Evolutionary conservation across 495 filamentous ascomycete species (phyloP).

Genomic region (Penicillium waksmanii): DNA sequence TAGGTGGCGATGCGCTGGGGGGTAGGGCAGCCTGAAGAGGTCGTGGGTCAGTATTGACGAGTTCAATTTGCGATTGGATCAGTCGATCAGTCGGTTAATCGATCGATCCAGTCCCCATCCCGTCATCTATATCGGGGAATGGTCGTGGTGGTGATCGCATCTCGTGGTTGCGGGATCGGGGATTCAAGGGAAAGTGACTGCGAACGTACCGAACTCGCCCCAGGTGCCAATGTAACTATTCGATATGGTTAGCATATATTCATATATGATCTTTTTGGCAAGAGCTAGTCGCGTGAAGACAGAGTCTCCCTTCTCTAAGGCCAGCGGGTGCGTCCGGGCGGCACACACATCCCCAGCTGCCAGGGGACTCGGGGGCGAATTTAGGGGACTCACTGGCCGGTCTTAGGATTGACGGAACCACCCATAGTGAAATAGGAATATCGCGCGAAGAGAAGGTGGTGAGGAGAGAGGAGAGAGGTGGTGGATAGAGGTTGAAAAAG

Average conservation of each 20-base stretch:
- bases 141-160: conserved; percentile 3
- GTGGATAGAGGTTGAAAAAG: conserved; percentile 29
- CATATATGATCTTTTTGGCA: background rate
- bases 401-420: conserved; percentile 63
- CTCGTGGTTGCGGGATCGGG: conserved; percentile 17
- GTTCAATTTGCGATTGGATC: background rate
- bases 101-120: background rate
- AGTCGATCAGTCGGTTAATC: too few relatives aligned
- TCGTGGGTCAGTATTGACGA: conserved; percentile 6
- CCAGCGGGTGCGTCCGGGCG: conserved; percentile 33
- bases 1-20: conserved; percentile 69
- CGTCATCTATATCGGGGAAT: background rate
- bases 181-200: conserved; percentile 21
- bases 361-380: conserved; percentile 14
- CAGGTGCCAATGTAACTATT: conserved; percentile 82
- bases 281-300: background rate
- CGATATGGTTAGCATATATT: conserved; percentile 22
- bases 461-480: conserved; percentile 19
- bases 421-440: conserved; percentile 62
- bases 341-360: conserved; percentile 18
- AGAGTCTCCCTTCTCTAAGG: background rate
- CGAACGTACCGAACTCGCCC: conserved; percentile 79
- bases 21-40: conserved; percentile 43
- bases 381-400: conserved; percentile 67
- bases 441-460: conserved; percentile 23